Base-by-base conservation (phyloP, 1,139 yeast species). In the Suhomyces ambrosiae region DNA sequence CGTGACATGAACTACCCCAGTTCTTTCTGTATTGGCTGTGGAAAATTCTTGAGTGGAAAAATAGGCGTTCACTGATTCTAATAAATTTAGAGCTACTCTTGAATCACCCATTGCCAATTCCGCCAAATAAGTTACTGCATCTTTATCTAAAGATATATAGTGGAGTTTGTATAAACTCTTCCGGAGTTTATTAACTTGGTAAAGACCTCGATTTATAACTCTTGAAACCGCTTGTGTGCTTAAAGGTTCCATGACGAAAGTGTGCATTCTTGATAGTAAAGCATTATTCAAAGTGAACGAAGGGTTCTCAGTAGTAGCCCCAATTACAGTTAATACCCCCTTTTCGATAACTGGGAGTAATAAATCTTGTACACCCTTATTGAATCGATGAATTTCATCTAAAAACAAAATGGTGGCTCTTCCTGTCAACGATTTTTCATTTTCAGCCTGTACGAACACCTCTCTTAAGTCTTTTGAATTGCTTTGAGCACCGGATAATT, bases 291-390 rank as follows among this genome's bases (percentile, higher is more conserved):
- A 61, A 38, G 86, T 88, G 60, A 92, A 94, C 19, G 96, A 86
- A 1, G 98, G 98, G 55, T 94, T 94, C 58, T 92, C 98, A 1
- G 98, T 92, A 0, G 98, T 94, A 7, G 98, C 97, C 1, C 98
- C 98, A 37, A 92, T 81, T 3, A 85, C 71, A 0, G 82, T 76
- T 5, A 82, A 71, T 5, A 71, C 66, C 0, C 90, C 89, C 42
- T 76, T 71, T 54, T 86, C 95, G 19, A 85, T 79, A 38, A 79
- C 82, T 0, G 88, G 88, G 8, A 86, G 64, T 40, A 94, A 77
- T 19, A 86, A 65, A 60, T 94, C 98, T 56, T 94, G 98, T 45
- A 89, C 97, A 0, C 86, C 77, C 49, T 88, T 86, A 56, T 86
- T 89, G 60, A 87, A 89, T 35, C 98, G 66, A 56, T 92, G 98